These are phyloP conservation scores for Herpotrichia juniperi DNA, from an alignment of 2,329 filamentous ascomycete genomes.

Conservation along the genomic window DNA sequence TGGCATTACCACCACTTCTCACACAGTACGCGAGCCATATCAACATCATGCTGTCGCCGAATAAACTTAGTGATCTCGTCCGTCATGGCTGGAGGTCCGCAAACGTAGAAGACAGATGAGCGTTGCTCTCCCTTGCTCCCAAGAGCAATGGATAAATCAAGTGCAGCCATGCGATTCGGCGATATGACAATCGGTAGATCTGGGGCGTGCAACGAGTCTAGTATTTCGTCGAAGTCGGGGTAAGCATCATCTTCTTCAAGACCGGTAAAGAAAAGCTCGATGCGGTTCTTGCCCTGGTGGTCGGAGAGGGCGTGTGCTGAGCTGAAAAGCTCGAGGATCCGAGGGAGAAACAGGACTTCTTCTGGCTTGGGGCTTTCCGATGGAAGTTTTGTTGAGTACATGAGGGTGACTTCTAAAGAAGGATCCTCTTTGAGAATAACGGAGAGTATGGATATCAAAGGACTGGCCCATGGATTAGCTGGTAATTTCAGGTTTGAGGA, in stretches of 20 bases:
- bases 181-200: slow-evolving; percentile 38
- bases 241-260: slow-evolving; percentile 31
- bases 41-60: slow-evolving; percentile 45
- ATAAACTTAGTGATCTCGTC: slow-evolving; percentile 53
- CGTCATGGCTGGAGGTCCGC: slow-evolving; percentile 56
- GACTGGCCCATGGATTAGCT: slow-evolving; percentile 50
- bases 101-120: slow-evolving; percentile 54
- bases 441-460: slow-evolving; percentile 75
- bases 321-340: slow-evolving; percentile 39
- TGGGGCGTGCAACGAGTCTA: slow-evolving; percentile 4
- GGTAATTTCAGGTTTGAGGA: slow-evolving; percentile 14
- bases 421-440: slow-evolving; percentile 58
- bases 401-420: slow-evolving; percentile 58
- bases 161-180: slow-evolving; percentile 41
- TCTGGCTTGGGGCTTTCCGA: slow-evolving; percentile 31
- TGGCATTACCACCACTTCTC: slow-evolving; percentile 58
- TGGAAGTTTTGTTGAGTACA: slow-evolving; percentile 65
- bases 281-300: slow-evolving; percentile 24
- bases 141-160: slow-evolving; percentile 48
- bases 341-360: slow-evolving; percentile 44
- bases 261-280: slow-evolving; percentile 46
- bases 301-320: slow-evolving; percentile 27
- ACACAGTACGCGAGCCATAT: slow-evolving; percentile 49
- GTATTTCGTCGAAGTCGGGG: background rate
- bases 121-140: slow-evolving; percentile 42